Evolutionary conservation across 1,284 basidiomycete species (phyloP).

Genomic region (Cryptococcus hybrid): DNA sequence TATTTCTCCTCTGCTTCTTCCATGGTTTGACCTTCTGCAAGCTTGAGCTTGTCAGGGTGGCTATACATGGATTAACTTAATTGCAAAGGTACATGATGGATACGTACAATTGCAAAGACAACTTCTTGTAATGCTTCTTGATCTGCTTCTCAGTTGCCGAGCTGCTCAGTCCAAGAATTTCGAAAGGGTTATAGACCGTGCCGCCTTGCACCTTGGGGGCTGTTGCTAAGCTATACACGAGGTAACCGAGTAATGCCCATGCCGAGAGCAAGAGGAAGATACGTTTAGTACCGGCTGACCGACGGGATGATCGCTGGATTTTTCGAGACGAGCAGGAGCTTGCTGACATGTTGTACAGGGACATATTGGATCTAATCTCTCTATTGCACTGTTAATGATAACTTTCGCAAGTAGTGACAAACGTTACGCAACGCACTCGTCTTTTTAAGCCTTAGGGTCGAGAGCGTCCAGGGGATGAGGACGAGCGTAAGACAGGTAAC

Average conservation of each 20-base stretch:
- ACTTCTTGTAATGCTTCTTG: slow-evolving; percentile 92
- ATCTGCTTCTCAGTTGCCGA: slow-evolving; percentile 85
- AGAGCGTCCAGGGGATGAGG: slow-evolving; percentile 70
- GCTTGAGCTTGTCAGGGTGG: slow-evolving; percentile 95
- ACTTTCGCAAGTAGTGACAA: not conserved
- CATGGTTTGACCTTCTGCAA: slow-evolving; percentile 77
- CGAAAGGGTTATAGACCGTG: slow-evolving; percentile 89
- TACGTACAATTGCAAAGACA: slow-evolving; percentile 82
- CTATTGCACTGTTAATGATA: slow-evolving; percentile 12
- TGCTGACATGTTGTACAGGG: slow-evolving; percentile 29
- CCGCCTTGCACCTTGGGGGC: slow-evolving; percentile 57
- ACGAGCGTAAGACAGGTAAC: slow-evolving; percentile 79
- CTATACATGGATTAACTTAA: slow-evolving; percentile 50
- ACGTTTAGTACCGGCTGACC: slow-evolving; percentile 38
- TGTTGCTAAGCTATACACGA: slow-evolving; percentile 66
- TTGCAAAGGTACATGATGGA: not conserved
- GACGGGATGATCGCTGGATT: slow-evolving; percentile 8
- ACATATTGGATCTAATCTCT: slow-evolving; percentile 30
- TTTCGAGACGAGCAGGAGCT: slow-evolving; percentile 10
- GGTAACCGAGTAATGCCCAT: slow-evolving; percentile 70
- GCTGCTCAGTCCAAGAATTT: slow-evolving; percentile 77
- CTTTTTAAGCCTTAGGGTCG: slow-evolving; percentile 48
- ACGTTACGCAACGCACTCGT: slow-evolving; percentile 15
- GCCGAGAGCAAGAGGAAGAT: slow-evolving; percentile 63
- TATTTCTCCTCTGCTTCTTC: slow-evolving; percentile 88